phyloP scores from a whole-genome alignment of 768 basidiomycete species.

The Lactarius hengduanensis region DNA sequence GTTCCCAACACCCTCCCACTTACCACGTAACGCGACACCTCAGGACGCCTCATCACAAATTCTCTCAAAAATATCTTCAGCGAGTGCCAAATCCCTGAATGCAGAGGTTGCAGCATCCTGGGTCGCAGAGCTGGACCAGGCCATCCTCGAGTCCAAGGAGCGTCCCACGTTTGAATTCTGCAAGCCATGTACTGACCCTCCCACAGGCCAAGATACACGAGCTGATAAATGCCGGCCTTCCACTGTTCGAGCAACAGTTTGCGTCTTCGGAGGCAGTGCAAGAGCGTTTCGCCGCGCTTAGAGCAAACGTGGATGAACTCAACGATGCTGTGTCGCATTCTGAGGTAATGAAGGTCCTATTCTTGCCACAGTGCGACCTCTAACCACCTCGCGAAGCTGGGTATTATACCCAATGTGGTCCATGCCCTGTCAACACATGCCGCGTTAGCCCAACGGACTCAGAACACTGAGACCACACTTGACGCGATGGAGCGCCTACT shows the following conservation, averaged over 20 bases:
- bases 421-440: conserved; percentile 57
- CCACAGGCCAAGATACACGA: conserved; percentile 65
- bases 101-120: conserved; percentile 64
- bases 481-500: conserved; percentile 56
- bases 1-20: conserved; percentile 68
- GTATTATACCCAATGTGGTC: conserved; percentile 62
- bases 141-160: conserved; percentile 73
- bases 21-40: conserved; percentile 59
- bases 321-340: conserved; percentile 51
- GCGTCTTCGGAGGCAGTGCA: conserved; percentile 64
- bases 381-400: conserved; percentile 48
- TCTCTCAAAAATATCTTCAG: conserved; percentile 65
- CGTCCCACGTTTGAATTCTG: conserved; percentile 1
- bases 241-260: conserved; percentile 62
- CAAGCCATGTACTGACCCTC: conserved; percentile 4
- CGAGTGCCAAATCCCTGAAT: conserved; percentile 55
- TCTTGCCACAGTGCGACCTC: conserved; percentile 23
- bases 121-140: conserved; percentile 69
- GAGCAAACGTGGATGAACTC: conserved; percentile 52
- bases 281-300: conserved; percentile 51
- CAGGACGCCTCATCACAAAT: conserved; percentile 71
- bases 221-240: conserved; percentile 63
- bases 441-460: conserved; percentile 57
- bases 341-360: conserved; percentile 46
- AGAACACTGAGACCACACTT: conserved; percentile 51